These are phyloP conservation scores for Chrysophaeum taylorii DNA, from an alignment of 352 stramenopile genomes.

Conservation along the genomic window DNA sequence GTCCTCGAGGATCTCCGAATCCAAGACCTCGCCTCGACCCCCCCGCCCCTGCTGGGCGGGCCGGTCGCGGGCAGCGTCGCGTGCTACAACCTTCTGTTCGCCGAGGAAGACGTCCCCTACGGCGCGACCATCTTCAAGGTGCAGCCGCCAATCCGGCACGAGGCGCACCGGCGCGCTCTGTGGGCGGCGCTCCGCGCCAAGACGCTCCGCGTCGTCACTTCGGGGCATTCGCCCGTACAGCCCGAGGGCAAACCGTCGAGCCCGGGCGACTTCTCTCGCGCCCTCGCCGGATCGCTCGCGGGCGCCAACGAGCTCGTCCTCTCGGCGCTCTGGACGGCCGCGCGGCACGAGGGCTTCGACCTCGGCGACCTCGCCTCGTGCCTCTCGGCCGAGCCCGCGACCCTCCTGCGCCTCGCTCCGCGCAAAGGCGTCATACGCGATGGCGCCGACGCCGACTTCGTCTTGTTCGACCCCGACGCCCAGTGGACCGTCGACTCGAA, in stretches of 20 bases:
- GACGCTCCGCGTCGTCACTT: background rate
- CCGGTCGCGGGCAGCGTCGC: background rate
- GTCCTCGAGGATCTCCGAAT: no score
- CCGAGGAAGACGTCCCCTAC: background rate
- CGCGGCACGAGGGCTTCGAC: background rate
- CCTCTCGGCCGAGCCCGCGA: background rate
- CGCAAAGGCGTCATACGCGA: background rate
- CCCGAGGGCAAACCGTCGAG: background rate
- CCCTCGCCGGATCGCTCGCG: background rate
- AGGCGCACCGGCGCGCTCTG: background rate
- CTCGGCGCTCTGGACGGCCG: background rate
- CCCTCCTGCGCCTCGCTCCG: background rate
- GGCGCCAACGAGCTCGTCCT: conserved; percentile 4
- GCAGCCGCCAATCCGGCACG: conserved; percentile 6
- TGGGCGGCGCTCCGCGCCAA: conserved; percentile 1
- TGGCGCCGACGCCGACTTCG: background rate
- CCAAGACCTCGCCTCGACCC: background rate
- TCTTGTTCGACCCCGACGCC: background rate
- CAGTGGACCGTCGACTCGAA: background rate
- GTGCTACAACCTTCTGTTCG: conserved; percentile 7
- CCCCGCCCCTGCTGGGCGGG: background rate
- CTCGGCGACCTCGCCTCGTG: background rate
- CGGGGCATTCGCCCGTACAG: background rate
- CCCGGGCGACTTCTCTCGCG: conserved; percentile 14
- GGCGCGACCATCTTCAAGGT: conserved; percentile 15